Percentiles rank a stretch among this genome's conserved stretches.
Conservation (phyloP, 2,329 filamentous ascomycete genomes). For the Trichoderma sp. region DNA sequence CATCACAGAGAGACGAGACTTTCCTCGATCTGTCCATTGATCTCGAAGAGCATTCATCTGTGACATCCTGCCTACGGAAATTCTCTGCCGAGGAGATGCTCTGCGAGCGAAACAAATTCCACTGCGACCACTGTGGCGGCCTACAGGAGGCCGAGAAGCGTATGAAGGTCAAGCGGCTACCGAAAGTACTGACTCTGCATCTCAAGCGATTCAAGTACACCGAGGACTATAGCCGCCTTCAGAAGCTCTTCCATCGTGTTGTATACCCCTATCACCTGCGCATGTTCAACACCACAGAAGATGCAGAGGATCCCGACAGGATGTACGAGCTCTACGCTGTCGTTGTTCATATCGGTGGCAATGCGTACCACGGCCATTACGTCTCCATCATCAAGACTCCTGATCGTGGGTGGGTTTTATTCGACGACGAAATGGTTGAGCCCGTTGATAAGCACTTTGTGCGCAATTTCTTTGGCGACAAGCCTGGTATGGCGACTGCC, state of each 20-base stretch:
- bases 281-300: slow-evolving; percentile 95
- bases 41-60: slow-evolving; percentile 89
- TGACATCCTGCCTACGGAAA: slow-evolving; percentile 90
- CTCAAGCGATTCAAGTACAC: slow-evolving; percentile 98
- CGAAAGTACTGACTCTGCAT: slow-evolving; percentile 87
- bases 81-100: slow-evolving; percentile 99
- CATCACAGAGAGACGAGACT: slow-evolving; percentile 90
- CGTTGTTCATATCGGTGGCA: slow-evolving; percentile 94
- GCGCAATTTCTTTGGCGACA: slow-evolving; percentile 94
- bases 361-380: slow-evolving; percentile 96
- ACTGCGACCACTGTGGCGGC: slow-evolving; percentile 95
- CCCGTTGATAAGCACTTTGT: slow-evolving; percentile 97
- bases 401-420: slow-evolving; percentile 91
- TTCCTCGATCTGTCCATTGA: slow-evolving; percentile 97
- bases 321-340: slow-evolving; percentile 97
- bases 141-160: slow-evolving; percentile 97
- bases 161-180: slow-evolving; percentile 97
- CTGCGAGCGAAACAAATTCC: slow-evolving; percentile 97
- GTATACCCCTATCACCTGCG: slow-evolving; percentile 96
- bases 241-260: slow-evolving; percentile 95
- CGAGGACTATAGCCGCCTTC: slow-evolving; percentile 86
- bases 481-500: slow-evolving; percentile 84
- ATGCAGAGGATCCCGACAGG: slow-evolving; percentile 88
- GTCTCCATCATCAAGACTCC: slow-evolving; percentile 97
- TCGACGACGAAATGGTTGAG: slow-evolving; percentile 98